Percentiles rank a stretch among this genome's conserved stretches.
Conservation (phyloP, 2,329 filamentous ascomycete species). For the Sporothrix brasiliensis region DNA sequence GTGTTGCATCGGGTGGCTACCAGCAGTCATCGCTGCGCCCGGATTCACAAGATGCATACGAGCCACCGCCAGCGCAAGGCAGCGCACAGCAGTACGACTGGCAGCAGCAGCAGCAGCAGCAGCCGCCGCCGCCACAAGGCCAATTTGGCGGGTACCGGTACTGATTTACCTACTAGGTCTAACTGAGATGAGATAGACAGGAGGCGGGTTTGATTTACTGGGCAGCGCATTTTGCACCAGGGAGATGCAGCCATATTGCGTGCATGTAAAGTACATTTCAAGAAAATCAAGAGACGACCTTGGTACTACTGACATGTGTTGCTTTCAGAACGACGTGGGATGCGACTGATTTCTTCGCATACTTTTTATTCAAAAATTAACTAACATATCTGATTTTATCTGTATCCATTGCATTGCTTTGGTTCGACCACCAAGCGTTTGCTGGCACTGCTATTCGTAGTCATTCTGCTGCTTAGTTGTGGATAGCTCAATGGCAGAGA, state of each 20-base stretch:
- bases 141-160: conserved; percentile 33
- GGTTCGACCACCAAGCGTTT: too few relatives aligned
- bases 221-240: background rate
- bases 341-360: background rate
- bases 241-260: background rate
- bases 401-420: too few relatives aligned
- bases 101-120: conserved; percentile 29
- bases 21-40: conserved; percentile 57
- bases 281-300: background rate
- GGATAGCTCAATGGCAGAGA: too few relatives aligned
- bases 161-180: background rate
- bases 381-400: too few relatives aligned
- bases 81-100: conserved; percentile 23
- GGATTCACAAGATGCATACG: conserved; percentile 50
- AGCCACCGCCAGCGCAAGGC: conserved; percentile 44
- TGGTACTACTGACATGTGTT: background rate
- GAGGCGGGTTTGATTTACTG: background rate
- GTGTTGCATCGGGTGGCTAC: conserved; percentile 48
- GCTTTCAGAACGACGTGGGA: background rate
- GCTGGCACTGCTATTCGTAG: too few relatives aligned
- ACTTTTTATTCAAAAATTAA: too few relatives aligned
- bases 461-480: too few relatives aligned
- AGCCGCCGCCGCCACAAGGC: conserved; percentile 14
- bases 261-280: background rate
- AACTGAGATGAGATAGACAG: background rate